Conservation (phyloP, 1,284 basidiomycete genomes). For the Naganishia liquefaciens region DNA sequence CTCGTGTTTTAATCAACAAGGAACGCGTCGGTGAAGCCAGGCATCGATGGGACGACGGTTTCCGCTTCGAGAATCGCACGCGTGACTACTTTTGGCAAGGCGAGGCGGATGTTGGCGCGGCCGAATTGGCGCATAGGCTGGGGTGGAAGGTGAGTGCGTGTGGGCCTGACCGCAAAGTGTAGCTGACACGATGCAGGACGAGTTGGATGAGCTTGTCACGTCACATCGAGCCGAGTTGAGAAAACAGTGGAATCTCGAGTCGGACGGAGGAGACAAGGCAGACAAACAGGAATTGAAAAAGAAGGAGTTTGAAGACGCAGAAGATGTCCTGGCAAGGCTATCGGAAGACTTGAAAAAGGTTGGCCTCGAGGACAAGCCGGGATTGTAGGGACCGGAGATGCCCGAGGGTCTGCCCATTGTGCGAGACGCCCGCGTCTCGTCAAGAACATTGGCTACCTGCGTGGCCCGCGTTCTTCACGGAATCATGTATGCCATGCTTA, state of each 20-base stretch:
- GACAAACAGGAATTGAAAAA: too few species aligned
- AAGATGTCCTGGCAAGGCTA: constrained; percentile 26
- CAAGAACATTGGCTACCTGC: too few species aligned
- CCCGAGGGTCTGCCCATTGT: too few species aligned
- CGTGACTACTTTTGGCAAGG: constrained; percentile 52
- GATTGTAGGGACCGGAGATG: neutral
- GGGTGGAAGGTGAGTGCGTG: constrained; percentile 46
- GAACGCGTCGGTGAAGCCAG: constrained; percentile 57
- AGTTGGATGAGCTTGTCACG: constrained; percentile 43
- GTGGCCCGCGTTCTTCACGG: too few species aligned
- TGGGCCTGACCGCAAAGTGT: too few species aligned
- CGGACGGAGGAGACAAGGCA: neutral
- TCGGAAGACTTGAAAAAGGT: constrained; percentile 28
- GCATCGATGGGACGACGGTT: constrained; percentile 32
- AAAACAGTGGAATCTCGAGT: constrained; percentile 38
- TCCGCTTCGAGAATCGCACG: constrained; percentile 31
- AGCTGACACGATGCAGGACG: constrained; percentile 33
- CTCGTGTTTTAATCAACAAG: constrained; percentile 59
- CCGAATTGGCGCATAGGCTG: constrained; percentile 43
- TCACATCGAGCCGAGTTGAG: constrained; percentile 39
- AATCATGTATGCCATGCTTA: too few species aligned
- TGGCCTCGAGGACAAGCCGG: constrained; percentile 18
- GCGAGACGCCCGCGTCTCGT: too few species aligned
- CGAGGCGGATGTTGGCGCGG: constrained; percentile 49
- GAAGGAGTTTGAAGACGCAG: neutral